Conservation (phyloP, 2,329 filamentous ascomycete species). For the Colletotrichum cuscutae region DNA sequence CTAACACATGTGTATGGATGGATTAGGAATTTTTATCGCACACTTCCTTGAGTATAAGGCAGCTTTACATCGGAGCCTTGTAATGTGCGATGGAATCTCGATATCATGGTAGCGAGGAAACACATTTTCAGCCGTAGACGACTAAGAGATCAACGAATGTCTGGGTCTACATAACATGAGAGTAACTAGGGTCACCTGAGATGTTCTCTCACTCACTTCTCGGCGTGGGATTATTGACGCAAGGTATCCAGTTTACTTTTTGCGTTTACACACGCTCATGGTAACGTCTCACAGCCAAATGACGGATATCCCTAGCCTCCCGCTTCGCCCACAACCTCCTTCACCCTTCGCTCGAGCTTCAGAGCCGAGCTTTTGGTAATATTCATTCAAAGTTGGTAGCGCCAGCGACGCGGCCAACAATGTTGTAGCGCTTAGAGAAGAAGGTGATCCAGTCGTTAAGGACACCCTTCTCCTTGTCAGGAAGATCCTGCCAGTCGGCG, state of each 20-base stretch:
- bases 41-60: background rate
- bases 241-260: background rate
- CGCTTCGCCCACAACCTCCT: background rate
- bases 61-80: background rate
- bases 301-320: slow-evolving; percentile 10
- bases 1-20: background rate
- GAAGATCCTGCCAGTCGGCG: slow-evolving; percentile 84
- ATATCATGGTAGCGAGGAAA: background rate
- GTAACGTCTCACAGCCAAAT: background rate
- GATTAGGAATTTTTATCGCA: background rate
- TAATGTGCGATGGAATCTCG: background rate
- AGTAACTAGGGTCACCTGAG: background rate
- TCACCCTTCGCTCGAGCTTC: background rate
- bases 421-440: slow-evolving; percentile 96
- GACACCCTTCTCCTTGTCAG: slow-evolving; percentile 85
- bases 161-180: background rate
- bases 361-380: slow-evolving; percentile 3
- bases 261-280: slow-evolving; percentile 10
- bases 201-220: background rate
- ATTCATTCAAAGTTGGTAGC: slow-evolving; percentile 62
- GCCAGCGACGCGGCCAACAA: slow-evolving; percentile 76
- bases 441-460: slow-evolving; percentile 95
- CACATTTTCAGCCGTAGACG: background rate
- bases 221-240: background rate
- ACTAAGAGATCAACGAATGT: background rate